Percentiles rank a stretch among this genome's conserved stretches.
Evolutionary conservation across 768 basidiomycete species (phyloP).

Genomic region (Boletus rufocinnamomeus): DNA sequence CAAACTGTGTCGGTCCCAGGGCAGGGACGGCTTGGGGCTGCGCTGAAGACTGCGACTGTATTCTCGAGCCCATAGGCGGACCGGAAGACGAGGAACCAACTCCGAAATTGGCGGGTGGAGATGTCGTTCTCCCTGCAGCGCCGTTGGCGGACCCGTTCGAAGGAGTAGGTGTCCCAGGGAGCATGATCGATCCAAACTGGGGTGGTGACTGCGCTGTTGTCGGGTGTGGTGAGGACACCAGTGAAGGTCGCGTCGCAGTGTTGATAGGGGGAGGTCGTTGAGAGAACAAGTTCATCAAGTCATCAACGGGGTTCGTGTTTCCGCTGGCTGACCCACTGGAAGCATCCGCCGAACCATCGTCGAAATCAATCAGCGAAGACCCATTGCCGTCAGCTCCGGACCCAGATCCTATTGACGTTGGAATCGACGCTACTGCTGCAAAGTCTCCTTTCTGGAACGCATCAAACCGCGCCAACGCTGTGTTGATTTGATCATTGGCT

Average conservation of each 20-base stretch:
- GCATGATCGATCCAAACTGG: conserved; percentile 43
- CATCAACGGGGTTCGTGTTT: conserved; percentile 42
- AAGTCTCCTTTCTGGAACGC: conserved; percentile 94
- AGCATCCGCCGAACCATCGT: conserved; percentile 45
- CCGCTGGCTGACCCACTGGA: conserved; percentile 17
- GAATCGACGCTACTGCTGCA: conserved; percentile 67
- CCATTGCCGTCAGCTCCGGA: conserved; percentile 26
- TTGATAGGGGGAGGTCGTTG: conserved; percentile 28
- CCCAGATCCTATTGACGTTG: conserved; percentile 50
- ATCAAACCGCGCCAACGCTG: conserved; percentile 85
- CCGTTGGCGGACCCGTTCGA: conserved; percentile 22
- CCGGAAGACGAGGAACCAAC: conserved; percentile 2
- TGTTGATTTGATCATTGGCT: conserved; percentile 98
- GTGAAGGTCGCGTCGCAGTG: conserved; percentile 30
- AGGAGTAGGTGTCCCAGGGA: conserved; percentile 42
- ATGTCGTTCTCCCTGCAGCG: conserved; percentile 11
- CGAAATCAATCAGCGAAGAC: conserved; percentile 75
- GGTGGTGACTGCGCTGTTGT: conserved; percentile 22
- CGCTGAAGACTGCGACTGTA: conserved; percentile 6
- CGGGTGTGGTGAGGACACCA: conserved; percentile 20
- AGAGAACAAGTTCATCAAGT: conserved; percentile 64
- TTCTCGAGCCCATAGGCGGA: conserved; percentile 5
- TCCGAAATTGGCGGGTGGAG: conserved; percentile 16
- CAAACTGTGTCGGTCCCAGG: conserved; percentile 13
- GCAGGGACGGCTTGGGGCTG: neutral